Conservation (phyloP, 2,329 filamentous ascomycete genomes). For the Zymoseptoria brevis region DNA sequence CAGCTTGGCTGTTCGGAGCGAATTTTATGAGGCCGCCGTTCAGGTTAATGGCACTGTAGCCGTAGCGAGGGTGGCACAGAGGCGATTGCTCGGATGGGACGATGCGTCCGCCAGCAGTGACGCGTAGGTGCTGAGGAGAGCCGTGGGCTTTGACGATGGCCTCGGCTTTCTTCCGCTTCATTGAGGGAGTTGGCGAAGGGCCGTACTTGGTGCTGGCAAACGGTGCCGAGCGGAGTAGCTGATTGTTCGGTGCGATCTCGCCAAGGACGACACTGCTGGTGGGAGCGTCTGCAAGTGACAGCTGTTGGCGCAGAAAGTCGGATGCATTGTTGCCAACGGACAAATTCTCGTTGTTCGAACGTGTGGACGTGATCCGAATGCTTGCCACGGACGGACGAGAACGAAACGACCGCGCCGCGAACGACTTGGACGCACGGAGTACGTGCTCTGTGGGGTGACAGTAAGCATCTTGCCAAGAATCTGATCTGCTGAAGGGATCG, state of each 20-base stretch:
- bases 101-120: constrained; percentile 46
- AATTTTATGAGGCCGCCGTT: constrained; percentile 33
- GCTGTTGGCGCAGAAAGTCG: constrained; percentile 4
- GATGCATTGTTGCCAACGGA: constrained; percentile 16
- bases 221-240: constrained; percentile 18
- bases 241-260: constrained; percentile 29
- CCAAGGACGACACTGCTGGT: constrained; percentile 20
- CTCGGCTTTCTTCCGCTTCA: constrained; percentile 44
- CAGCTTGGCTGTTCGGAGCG: constrained; percentile 28
- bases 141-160: constrained; percentile 45
- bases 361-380: constrained; percentile 22
- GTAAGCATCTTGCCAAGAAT: not conserved
- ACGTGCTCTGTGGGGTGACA: constrained; percentile 28
- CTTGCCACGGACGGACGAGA: constrained; percentile 25
- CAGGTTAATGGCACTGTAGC: constrained; percentile 31
- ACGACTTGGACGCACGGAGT: constrained; percentile 31
- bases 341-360: constrained; percentile 28
- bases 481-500: constrained; percentile 1
- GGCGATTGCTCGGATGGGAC: constrained; percentile 41
- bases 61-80: constrained; percentile 32
- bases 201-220: constrained; percentile 14
- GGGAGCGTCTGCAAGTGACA: not conserved
- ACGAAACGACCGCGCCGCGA: constrained; percentile 29
- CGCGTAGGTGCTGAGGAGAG: constrained; percentile 43
- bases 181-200: constrained; percentile 42